phyloP scores from a whole-genome alignment of 2,329 filamentous ascomycete genomes.

The Beauveria australis region DNA sequence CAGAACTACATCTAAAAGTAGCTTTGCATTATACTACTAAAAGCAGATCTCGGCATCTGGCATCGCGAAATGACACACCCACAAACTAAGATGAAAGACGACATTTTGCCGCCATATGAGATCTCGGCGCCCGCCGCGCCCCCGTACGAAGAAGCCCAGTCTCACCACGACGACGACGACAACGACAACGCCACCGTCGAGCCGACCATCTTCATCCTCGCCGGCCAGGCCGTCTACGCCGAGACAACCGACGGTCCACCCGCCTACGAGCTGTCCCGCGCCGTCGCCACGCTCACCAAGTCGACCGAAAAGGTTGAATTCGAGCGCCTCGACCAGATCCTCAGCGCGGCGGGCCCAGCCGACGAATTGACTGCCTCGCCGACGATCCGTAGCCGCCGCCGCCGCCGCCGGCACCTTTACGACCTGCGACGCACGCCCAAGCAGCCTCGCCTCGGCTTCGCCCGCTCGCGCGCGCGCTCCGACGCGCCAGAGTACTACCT shows the following conservation, averaged over 20 bases:
- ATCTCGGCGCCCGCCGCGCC: not conserved
- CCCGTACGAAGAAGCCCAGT: not conserved
- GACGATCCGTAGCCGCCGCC: not conserved
- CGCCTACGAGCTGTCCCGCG: not conserved
- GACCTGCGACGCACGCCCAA: not conserved
- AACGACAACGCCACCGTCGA: not conserved
- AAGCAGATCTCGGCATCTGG: not conserved
- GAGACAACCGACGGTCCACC: not conserved
- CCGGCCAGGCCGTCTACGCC: not conserved
- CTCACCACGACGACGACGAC: not conserved
- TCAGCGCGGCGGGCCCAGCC: not conserved
- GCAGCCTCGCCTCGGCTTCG: not conserved
- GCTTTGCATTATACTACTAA: too few species aligned
- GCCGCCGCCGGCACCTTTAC: not conserved
- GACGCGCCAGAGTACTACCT: slow-evolving; percentile 6
- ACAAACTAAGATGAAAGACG: not conserved
- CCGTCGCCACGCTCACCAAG: not conserved
- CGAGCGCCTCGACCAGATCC: not conserved
- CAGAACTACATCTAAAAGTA: not conserved
- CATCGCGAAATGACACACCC: not conserved
- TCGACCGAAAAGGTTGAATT: not conserved
- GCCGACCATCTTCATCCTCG: slow-evolving; percentile 3
- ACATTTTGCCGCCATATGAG: not conserved
- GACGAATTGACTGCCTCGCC: not conserved
- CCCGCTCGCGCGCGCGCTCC: not conserved